Conservation (phyloP, 2,329 filamentous ascomycete species). For the Cordyceps tenuipes region DNA sequence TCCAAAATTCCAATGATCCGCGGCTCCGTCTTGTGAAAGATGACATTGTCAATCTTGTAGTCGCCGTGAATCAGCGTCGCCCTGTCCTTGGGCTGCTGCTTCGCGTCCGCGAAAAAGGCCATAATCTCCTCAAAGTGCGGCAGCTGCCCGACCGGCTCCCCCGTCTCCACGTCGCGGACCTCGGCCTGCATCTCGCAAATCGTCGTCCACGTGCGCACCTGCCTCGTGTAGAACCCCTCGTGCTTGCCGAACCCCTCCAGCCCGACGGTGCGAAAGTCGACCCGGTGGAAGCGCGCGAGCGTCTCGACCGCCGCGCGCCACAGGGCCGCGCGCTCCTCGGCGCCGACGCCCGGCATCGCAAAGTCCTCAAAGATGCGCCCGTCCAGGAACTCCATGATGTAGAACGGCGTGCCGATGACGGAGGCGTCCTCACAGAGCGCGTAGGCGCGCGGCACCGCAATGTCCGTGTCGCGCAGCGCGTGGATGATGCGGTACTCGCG, state of each 20-base stretch:
- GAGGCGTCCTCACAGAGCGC: conserved; percentile 75
- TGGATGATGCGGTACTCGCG: conserved; percentile 88
- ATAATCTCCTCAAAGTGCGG: conserved; percentile 78
- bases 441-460: conserved; percentile 77
- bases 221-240: conserved; percentile 73
- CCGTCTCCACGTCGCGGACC: conserved; percentile 68
- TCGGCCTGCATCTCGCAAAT: conserved; percentile 72
- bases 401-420: conserved; percentile 85
- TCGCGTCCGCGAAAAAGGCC: conserved; percentile 63
- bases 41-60: conserved; percentile 88
- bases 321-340: conserved; percentile 65
- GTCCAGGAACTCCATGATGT: conserved; percentile 93
- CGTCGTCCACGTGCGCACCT: conserved; percentile 72
- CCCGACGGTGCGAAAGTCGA: conserved; percentile 57
- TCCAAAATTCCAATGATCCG: conserved; percentile 88
- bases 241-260: conserved; percentile 66
- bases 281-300: conserved; percentile 75
- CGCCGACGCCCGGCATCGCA: conserved; percentile 62
- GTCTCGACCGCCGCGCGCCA: conserved; percentile 81
- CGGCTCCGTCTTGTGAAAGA: conserved; percentile 83
- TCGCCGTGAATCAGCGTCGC: conserved; percentile 84
- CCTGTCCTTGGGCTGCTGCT: conserved; percentile 66
- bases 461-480: conserved; percentile 68
- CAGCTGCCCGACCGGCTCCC: conserved; percentile 68
- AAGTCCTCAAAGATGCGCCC: conserved; percentile 91